phyloP scores from a whole-genome alignment of 2,329 filamentous ascomycete genomes.

The Penicillium sp. region DNA sequence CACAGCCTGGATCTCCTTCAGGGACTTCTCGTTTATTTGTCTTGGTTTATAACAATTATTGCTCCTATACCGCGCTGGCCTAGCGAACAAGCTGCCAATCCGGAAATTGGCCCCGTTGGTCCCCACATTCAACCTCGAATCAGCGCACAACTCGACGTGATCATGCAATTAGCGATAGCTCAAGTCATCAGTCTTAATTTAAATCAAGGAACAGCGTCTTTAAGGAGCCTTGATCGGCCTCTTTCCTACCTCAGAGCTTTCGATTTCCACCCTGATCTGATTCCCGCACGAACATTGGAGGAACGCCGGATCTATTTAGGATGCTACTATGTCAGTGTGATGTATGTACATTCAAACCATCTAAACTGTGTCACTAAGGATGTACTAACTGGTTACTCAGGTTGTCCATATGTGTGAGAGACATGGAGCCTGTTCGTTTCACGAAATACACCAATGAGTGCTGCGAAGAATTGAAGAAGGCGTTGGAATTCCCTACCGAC shows the following conservation, averaged over 20 bases:
- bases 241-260: conserved; percentile 11
- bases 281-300: conserved; percentile 48
- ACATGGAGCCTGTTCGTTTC: conserved; percentile 52
- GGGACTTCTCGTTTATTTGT: conserved; percentile 48
- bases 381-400: conserved; percentile 4
- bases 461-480: conserved; percentile 47
- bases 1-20: conserved; percentile 49
- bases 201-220: conserved; percentile 19
- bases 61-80: neutral
- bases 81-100: neutral
- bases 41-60: conserved; percentile 42
- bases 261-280: conserved; percentile 22
- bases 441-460: conserved; percentile 57
- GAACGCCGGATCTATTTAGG: conserved; percentile 56
- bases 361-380: neutral
- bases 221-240: conserved; percentile 10
- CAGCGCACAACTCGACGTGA: conserved; percentile 51
- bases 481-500: conserved; percentile 52
- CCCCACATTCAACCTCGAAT: conserved; percentile 6
- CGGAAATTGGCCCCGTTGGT: neutral
- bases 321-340: conserved; percentile 57
- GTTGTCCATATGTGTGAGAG: conserved; percentile 38
- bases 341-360: conserved; percentile 41
- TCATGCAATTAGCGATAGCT: conserved; percentile 52
- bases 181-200: conserved; percentile 53